Evolutionary conservation across 352 stramenopile genomes (phyloP).

Genomic region (Globisporangium ultimum): DNA sequence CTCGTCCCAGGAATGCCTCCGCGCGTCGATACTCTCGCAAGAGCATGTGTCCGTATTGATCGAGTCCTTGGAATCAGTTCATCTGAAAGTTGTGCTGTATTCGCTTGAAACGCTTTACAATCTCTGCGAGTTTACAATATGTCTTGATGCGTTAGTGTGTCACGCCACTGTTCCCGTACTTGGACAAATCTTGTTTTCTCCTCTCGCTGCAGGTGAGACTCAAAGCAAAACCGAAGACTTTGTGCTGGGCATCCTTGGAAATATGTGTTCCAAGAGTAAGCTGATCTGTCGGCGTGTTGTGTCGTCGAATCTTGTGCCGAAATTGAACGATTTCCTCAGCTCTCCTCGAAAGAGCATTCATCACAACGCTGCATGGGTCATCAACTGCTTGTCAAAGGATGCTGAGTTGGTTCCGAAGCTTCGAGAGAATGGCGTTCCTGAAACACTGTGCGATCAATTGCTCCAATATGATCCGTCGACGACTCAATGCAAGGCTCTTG

Average conservation of each 20-base stretch:
- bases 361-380: constrained; percentile 47
- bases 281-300: constrained; percentile 47
- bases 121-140: constrained; percentile 58
- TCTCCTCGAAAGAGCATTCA: constrained; percentile 21
- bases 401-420: constrained; percentile 62
- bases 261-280: constrained; percentile 49
- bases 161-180: constrained; percentile 73
- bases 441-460: constrained; percentile 40
- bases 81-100: constrained; percentile 56
- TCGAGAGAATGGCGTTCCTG: constrained; percentile 39
- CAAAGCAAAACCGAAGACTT: constrained; percentile 22
- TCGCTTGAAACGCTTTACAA: constrained; percentile 55
- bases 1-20: constrained; percentile 45
- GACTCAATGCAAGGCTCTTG: constrained; percentile 46
- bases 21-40: constrained; percentile 43
- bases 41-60: constrained; percentile 62
- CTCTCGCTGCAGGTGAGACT: constrained; percentile 10
- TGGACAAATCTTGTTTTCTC: constrained; percentile 64
- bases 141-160: constrained; percentile 62
- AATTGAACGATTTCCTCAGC: constrained; percentile 37
- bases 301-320: constrained; percentile 62
- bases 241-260: constrained; percentile 41
- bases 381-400: constrained; percentile 64
- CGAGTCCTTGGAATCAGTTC: constrained; percentile 71
- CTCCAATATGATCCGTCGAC: constrained; percentile 26